Evolutionary conservation across 108 stramenopile genomes (phyloP), one percentile per base, ranked within the genome.

Genomic region (Cyclotella cryptica): DNA sequence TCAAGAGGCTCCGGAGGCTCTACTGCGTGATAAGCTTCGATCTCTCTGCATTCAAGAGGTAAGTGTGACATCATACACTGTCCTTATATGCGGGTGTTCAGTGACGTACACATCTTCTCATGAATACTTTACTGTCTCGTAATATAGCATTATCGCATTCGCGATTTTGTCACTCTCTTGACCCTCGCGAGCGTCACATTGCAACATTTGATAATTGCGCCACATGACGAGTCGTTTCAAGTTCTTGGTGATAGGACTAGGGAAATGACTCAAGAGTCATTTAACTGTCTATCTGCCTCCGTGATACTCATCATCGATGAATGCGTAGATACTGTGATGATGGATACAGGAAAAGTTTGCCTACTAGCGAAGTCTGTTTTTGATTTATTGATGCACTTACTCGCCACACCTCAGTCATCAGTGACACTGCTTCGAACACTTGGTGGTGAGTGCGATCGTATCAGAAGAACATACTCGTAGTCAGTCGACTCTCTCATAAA

Each of bases 251-350:
- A 72, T 55, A 29, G 71, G 58, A 54, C 72, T 27, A 83, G 77
- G 22, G 82, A 83, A 60, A 62, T 96, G 11, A 78, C 89, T 1
- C 95, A 96, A 80, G 95, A 96, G 77, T 79, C 86, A 24, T 96
- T 91, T 76, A 96, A 93, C 73, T 91, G 90, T 19, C 79, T 96
- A n/a, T 93, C 90, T 63, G 95, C 93, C 26, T 71, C 92, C 24
- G 81, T 86, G 1, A 96, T 88, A 70, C 28, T 92, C 18, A 65
- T 92, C 27, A 80, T 96, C 49, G 95, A 93, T 42, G 95, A 93
- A 58, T 91, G 92, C 66, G 80, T 73, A 17, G 73, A 77, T 63
- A 54, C 79, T 22, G 70, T 84, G 15, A 83, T 89, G 6, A 52
- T 55, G 11, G 59, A 78, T 66, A 76, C 86, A 6, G 35, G 69